These are phyloP conservation scores for Castanopsis chinensis DNA, from an alignment of 306 rosid genomes.

Conservation along the genomic window DNA sequence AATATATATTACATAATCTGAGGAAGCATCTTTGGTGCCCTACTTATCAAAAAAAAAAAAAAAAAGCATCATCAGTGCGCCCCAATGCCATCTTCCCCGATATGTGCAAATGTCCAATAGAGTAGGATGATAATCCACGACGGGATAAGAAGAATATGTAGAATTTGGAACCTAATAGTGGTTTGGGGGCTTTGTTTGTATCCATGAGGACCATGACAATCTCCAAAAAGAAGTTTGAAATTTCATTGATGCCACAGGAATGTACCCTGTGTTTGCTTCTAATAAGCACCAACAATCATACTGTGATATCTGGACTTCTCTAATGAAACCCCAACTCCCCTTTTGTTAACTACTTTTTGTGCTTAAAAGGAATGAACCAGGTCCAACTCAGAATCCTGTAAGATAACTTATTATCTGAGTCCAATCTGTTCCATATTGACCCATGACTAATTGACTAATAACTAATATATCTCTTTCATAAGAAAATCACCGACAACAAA, in stretches of 20 bases:
- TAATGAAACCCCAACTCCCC: not conserved
- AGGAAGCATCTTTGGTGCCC: not conserved
- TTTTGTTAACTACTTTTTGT: not conserved
- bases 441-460: no score
- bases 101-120: not conserved
- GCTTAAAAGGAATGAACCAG: not conserved
- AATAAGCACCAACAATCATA: not conserved
- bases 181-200: not conserved
- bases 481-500: not conserved
- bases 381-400: no score
- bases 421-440: no score
- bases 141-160: not conserved
- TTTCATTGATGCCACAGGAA: not conserved
- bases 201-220: not conserved
- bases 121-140: not conserved
- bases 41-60: no score
- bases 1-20: not conserved
- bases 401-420: no score
- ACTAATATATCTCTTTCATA: not conserved
- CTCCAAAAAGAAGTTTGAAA: not conserved
- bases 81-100: not conserved
- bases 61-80: not conserved
- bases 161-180: not conserved
- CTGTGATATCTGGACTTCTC: not conserved
- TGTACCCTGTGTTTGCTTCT: not conserved